phyloP scores from a whole-genome alignment of 768 basidiomycete genomes.

The Strobilomyces confusus region DNA sequence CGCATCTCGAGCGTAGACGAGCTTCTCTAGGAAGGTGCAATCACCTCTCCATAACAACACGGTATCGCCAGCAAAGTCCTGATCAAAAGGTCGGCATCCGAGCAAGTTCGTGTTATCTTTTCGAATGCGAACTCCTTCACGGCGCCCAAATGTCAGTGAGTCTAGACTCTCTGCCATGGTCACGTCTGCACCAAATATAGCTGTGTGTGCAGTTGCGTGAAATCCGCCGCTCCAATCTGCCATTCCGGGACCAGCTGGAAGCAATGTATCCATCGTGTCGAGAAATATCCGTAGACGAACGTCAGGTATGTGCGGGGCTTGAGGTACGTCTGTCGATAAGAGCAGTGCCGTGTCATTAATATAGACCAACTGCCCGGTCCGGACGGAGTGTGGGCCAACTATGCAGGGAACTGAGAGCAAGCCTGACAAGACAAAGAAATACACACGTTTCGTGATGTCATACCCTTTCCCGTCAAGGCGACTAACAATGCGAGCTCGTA shows the following conservation, averaged over 20 bases:
- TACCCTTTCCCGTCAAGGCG: constrained; percentile 83
- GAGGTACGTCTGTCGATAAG: constrained; percentile 31
- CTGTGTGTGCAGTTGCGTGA: constrained; percentile 56
- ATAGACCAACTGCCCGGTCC: constrained; percentile 77
- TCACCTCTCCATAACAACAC: constrained; percentile 71
- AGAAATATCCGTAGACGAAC: constrained; percentile 59
- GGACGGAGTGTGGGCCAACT: constrained; percentile 83
- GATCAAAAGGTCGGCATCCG: constrained; percentile 58
- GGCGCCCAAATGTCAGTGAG: constrained; percentile 44
- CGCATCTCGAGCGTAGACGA: constrained; percentile 60
- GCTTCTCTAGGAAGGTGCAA: constrained; percentile 88
- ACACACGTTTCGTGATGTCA: constrained; percentile 73
- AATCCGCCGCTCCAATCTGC: constrained; percentile 42
- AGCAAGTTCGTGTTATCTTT: constrained; percentile 48
- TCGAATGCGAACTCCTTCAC: constrained; percentile 52
- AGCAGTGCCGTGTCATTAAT: constrained; percentile 61
- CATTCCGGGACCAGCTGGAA: constrained; percentile 37
- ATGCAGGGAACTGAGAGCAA: constrained; percentile 2
- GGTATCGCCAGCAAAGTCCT: constrained; percentile 45
- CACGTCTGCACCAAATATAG: constrained; percentile 68
- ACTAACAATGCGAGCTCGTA: constrained; percentile 73
- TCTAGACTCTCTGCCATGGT: constrained; percentile 25
- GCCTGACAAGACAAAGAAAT: not conserved
- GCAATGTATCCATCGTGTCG: constrained; percentile 45
- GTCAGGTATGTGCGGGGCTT: constrained; percentile 31